A percentile compares a stretch with the other conserved stretches of the same genome.
Conservation (phyloP, 2,329 filamentous ascomycete genomes). For the Aureobasidium subglaciale region DNA sequence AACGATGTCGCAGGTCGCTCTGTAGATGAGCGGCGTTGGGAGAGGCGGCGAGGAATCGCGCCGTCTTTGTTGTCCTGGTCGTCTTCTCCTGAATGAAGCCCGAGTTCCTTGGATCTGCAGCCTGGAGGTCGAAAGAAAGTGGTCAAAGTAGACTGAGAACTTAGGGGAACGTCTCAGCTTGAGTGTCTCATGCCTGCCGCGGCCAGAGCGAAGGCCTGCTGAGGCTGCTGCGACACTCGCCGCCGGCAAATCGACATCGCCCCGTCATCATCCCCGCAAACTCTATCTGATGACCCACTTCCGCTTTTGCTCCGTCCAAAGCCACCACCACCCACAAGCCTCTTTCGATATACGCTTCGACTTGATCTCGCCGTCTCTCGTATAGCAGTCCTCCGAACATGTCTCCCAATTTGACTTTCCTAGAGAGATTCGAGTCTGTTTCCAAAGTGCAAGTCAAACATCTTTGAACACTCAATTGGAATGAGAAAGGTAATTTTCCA, state of each 20-base stretch:
- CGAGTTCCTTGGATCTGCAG: background rate
- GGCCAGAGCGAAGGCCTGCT: background rate
- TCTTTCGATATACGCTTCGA: background rate
- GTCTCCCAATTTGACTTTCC: slow-evolving; percentile 9
- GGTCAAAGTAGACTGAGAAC: background rate
- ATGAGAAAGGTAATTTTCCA: too few species aligned
- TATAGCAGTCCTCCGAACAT: background rate
- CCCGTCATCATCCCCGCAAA: slow-evolving; percentile 11
- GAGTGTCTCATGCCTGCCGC: background rate
- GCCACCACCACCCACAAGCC: background rate
- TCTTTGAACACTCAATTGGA: background rate
- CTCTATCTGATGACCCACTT: background rate
- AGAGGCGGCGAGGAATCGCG: background rate
- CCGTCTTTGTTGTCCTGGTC: background rate
- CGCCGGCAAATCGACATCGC: slow-evolving; percentile 3
- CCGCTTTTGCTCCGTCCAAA: background rate
- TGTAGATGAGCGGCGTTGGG: background rate
- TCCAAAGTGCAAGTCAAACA: slow-evolving; percentile 5
- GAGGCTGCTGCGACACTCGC: background rate
- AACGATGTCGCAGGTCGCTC: background rate
- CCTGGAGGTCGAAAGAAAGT: background rate
- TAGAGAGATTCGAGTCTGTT: slow-evolving; percentile 15
- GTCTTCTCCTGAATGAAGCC: background rate
- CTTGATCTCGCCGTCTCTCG: background rate
- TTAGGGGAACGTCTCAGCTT: background rate